Base-by-base conservation (phyloP, 2,329 filamentous ascomycete genomes). In the Fusarium globosum region DNA sequence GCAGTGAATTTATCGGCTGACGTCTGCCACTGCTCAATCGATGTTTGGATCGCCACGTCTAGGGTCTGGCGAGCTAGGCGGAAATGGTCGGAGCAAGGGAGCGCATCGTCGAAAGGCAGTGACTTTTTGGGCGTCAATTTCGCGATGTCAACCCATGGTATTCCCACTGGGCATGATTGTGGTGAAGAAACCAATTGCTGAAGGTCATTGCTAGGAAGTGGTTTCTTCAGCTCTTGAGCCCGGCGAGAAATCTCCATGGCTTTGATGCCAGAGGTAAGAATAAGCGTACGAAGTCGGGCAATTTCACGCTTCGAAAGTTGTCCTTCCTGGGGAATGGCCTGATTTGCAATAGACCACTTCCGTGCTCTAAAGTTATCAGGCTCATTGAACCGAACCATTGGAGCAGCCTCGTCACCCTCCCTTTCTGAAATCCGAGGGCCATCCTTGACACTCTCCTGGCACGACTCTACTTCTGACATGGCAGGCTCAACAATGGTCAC, bases 201-300 rank as follows among this genome's bases (percentile, higher is more conserved):
- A 14, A 75, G 60, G 49, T 65, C 69, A 11, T 75, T 73, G 4
- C 74, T 66, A 60, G 65, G 60, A 35, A 83, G 81, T 1, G 85
- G 80, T 23, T 82, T 79, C 55, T 82, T 82, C 15, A 81, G 79
- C 41, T 86, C 85, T 49, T 91, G 83, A 8, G 92, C 91, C 52
- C 92, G 89, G 8, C 91, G 88, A 35, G 87, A 87, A 61, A 98
- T 93, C 78, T 96, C 94, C 77, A 91, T 91, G 1, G 96, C 95
- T 83, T 97, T 97, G 78, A 98, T 91, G n/a, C 95, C 95, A 0
- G 94, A 94, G 71, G 92, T 93, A 28, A 97, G 86, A 45, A 97
- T 89, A 14, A 97, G 86, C 2, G 94, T 89, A 65, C 91, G 89
- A 6, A 95, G 87, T n/a, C 94, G 91, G 21, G 93, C 93, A 60